Conservation (phyloP, 176 grass and related monocot species). For the Carex cristatella region DNA sequence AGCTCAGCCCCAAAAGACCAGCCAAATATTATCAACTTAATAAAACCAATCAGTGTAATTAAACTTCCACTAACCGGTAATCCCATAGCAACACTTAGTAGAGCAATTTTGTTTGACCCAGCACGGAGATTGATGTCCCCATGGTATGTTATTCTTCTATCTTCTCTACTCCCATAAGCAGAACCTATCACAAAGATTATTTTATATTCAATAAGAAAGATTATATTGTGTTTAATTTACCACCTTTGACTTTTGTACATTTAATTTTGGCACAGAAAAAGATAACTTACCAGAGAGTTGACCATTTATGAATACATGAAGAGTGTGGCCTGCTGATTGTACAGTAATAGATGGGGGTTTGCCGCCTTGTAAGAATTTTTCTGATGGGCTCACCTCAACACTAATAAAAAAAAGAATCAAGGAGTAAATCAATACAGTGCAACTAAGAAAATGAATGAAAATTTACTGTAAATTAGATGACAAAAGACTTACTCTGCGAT, state of each 20-base stretch:
- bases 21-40: not conserved
- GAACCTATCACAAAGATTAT: conserved; percentile 41
- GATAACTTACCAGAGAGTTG: conserved; percentile 71
- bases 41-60: not conserved
- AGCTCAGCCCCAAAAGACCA: not conserved
- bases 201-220: conserved; percentile 11
- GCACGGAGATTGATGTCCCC: conserved; percentile 69
- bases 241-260: not conserved
- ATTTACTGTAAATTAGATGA: not conserved
- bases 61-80: conserved; percentile 57
- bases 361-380: conserved; percentile 67
- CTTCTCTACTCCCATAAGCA: conserved; percentile 93
- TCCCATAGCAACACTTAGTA: conserved; percentile 90
- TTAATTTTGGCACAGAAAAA: conserved; percentile 3
- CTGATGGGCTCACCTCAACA: conserved; percentile 72
- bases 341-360: conserved; percentile 60
- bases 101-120: conserved; percentile 73
- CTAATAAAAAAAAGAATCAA: conserved; percentile 31
- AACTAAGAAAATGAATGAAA: not conserved
- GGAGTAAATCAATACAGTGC: conserved; percentile 3
- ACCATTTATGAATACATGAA: conserved; percentile 83
- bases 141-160: conserved; percentile 71
- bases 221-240: conserved; percentile 21
- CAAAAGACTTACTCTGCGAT: conserved; percentile 56
- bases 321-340: conserved; percentile 81